phyloP scores from a whole-genome alignment of 176 grass and related monocot species.

The Lolium multiflorum region DNA sequence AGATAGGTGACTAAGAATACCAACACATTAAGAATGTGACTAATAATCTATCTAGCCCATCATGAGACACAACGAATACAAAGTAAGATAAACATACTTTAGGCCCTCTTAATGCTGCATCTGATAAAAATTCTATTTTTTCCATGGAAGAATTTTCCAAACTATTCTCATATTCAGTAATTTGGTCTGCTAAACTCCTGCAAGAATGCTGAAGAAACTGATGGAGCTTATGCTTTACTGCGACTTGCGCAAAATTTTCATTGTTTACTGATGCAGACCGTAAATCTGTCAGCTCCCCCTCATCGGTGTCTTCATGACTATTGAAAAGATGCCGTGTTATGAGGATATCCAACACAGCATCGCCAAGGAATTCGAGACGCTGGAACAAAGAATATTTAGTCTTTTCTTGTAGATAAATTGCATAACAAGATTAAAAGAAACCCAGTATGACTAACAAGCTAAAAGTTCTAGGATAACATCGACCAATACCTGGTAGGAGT shows the following conservation, averaged over 20 bases:
- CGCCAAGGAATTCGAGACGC: slow-evolving; percentile 92
- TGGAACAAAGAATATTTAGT: slow-evolving; percentile 39
- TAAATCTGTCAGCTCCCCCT: slow-evolving; percentile 88
- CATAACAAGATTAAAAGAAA: slow-evolving; percentile 23
- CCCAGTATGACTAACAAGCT: slow-evolving; percentile 32
- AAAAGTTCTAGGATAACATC: slow-evolving; percentile 33
- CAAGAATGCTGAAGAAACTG: slow-evolving; percentile 79
- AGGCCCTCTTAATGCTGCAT: slow-evolving; percentile 60
- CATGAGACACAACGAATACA: background rate
- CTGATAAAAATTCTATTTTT: slow-evolving; percentile 45
- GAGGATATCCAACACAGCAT: slow-evolving; percentile 88
- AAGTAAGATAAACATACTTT: slow-evolving; percentile 63
- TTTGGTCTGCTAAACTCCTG: slow-evolving; percentile 61
- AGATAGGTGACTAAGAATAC: background rate
- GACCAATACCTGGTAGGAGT: slow-evolving; percentile 75
- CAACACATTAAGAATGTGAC: background rate
- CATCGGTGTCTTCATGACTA: slow-evolving; percentile 65
- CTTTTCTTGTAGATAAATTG: slow-evolving; percentile 36
- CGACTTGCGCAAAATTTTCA: slow-evolving; percentile 83
- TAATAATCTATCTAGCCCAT: slow-evolving; percentile 22
- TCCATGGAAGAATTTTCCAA: slow-evolving; percentile 51
- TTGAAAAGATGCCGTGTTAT: slow-evolving; percentile 77
- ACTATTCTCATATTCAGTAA: slow-evolving; percentile 68
- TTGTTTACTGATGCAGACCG: slow-evolving; percentile 93
- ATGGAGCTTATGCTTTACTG: slow-evolving; percentile 80